phyloP scores from a whole-genome alignment of 2,329 filamentous ascomycete species.

The Dendryphion nanum region DNA sequence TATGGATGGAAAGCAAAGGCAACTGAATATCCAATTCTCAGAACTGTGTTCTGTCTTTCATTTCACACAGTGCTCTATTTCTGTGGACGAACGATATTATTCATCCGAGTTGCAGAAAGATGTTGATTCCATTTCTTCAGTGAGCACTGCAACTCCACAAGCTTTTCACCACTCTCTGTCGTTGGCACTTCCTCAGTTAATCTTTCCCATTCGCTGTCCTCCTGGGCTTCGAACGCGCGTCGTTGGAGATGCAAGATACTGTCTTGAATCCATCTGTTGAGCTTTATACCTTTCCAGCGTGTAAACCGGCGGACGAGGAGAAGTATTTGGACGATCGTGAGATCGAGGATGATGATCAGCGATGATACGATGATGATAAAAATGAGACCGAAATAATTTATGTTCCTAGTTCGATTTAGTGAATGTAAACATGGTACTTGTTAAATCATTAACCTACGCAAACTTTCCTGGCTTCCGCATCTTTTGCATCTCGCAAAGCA shows the following conservation, averaged over 20 bases:
- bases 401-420: constrained; percentile 6
- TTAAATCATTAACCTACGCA: constrained; percentile 1
- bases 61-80: no score
- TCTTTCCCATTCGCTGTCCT: constrained; percentile 1
- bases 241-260: constrained; percentile 11
- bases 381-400: constrained; percentile 9
- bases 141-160: no score
- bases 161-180: no score
- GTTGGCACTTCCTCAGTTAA: constrained; percentile 4
- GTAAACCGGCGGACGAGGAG: constrained; percentile 2
- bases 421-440: neutral
- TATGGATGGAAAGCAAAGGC: no score
- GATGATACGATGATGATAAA: constrained; percentile 5
- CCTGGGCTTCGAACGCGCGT: constrained; percentile 6
- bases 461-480: constrained; percentile 6
- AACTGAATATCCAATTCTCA: no score
- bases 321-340: constrained; percentile 7
- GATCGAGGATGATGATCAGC: constrained; percentile 5
- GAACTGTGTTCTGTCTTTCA: no score
- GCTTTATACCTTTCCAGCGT: no score
- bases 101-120: no score
- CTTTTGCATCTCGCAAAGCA: constrained; percentile 4
- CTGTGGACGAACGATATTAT: no score
- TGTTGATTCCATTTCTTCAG: no score
- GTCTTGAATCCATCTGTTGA: constrained; percentile 9